Conservation (phyloP, 2,329 filamentous ascomycete genomes). For the Botrytis hyacinthi region DNA sequence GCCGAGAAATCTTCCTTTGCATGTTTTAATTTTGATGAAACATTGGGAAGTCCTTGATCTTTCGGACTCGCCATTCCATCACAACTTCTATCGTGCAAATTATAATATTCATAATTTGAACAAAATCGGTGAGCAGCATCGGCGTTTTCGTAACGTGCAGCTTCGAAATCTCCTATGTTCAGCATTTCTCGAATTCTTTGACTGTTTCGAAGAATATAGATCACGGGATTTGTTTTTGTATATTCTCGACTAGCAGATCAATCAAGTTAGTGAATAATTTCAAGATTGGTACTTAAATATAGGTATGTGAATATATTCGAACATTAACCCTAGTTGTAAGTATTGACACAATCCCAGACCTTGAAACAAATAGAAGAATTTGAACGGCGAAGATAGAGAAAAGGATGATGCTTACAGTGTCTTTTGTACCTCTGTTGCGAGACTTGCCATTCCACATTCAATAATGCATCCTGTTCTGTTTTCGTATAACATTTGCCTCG, state of each 20-base stretch:
- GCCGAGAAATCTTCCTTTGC: conserved; percentile 59
- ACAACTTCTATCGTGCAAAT: conserved; percentile 45
- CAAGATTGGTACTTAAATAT: not conserved
- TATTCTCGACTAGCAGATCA: conserved; percentile 48
- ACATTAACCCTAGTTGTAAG: not conserved
- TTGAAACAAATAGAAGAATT: not conserved
- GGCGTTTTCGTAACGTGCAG: conserved; percentile 44
- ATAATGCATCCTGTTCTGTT: conserved; percentile 63
- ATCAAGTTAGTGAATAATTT: not conserved
- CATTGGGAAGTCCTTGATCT: conserved; percentile 46
- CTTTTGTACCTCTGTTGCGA: conserved; percentile 44
- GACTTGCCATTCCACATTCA: conserved; percentile 65
- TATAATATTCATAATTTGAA: conserved; percentile 68
- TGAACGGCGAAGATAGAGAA: not conserved
- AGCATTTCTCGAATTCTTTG: conserved; percentile 56
- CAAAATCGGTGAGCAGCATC: conserved; percentile 47
- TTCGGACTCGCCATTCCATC: conserved; percentile 41
- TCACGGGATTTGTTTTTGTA: conserved; percentile 63
- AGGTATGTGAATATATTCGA: not conserved
- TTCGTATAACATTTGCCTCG: conserved; percentile 58
- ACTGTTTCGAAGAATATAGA: conserved; percentile 66
- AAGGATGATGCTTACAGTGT: conserved; percentile 42
- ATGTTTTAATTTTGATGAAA: conserved; percentile 49
- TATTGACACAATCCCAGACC: not conserved
- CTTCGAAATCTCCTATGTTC: conserved; percentile 45